Evolutionary conservation across 164 flowering plant genomes (phyloP), one percentile per base, ranked within the genome.

Genomic region (Chimonanthus salicifolius): DNA sequence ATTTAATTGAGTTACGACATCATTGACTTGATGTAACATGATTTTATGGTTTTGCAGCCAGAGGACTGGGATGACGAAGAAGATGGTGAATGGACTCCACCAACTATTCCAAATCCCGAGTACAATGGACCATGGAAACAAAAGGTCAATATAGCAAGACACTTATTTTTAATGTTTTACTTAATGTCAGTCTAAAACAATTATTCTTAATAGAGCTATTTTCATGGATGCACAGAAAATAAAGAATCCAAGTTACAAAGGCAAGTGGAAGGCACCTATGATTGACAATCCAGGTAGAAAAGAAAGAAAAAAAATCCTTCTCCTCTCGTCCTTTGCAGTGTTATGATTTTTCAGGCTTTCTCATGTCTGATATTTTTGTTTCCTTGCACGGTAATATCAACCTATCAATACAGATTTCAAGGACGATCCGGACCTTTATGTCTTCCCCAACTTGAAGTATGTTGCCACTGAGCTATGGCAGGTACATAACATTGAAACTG

Each of bases 11-110:
- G 5, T 47, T 47, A 3, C 70, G 6, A 15, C 13, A 48, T 47
- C 16, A 7, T 15, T 16, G 15, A 15, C 7, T 11, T 7, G 7
- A 15, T 10, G 44, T 63, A 3, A 6, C 44, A 45, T 48, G 60
- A 63, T 6, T n/a, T 8, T 20, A 18, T 45, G 7, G 13, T 4
- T 15, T 6, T 83, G 20, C 76, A 94, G 98, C 98, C 97, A 16
- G 96, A 90, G 72, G 98, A 94, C 70, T 94, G 98, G 98, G 98
- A 94, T 85, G 97, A 94, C 70, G 94, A 89, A 80, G 98, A 94
- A 77, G 98, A 94, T 87, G 98, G 97, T 83, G 96, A 90, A 80
- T 94, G 98, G 98, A 88, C 90, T 7, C 86, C 89, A 67, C 96
- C 98, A 74, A 92, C 93, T 47, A 81, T 90, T 68, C 75, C 97